Base-by-base conservation (phyloP, 768 basidiomycete genomes). In the Pulveroboletus sp. region DNA sequence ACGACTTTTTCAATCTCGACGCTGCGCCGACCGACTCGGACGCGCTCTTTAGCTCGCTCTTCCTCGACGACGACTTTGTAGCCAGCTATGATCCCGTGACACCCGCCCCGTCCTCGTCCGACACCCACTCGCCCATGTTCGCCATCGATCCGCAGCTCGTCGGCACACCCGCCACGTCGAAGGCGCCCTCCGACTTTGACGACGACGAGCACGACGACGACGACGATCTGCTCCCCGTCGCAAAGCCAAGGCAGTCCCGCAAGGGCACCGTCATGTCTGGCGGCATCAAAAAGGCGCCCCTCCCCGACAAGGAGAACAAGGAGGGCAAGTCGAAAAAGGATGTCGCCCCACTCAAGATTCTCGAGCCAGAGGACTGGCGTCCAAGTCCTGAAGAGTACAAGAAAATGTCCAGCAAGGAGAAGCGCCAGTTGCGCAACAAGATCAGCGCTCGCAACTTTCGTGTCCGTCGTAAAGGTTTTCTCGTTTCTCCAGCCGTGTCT, bases 351-450 rank as follows among this genome's bases (percentile, higher is more conserved):
- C 61, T 57, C 43, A 60, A 6, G 57, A 58, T 57, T 19, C 63
- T 47, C 39, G 68, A 61, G 53, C 69, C 83, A 14, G 86, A 85
- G 27, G 87, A 92, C 57, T 91, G 90, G 87, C 79, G 90, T 41
- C 91, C 90, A 8, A 79, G 82, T 4, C 87, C 93, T 1, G 95
- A 97, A 56, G 93, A 94, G 53, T 97, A 97, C 73, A 85, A 90
- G 64, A 97, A 92, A 69, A 88, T 99, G 81, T 82, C 83, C 6
- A 87, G 84, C 61, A 97, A 95, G 72, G 94, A 98, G 74, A 98
- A 98, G 70, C 74, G 97, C 9, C 95, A 98, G 67, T 73, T 98
- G 36, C 69, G 95, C 43, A 99, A 99, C 74, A 99, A 99, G 83
- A 93, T 97, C 58, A 87, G 85, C 56, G 95, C 95, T 0, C 74